Base-by-base conservation (phyloP, 140 eudicot genomes). In the Senecio squalidus region DNA sequence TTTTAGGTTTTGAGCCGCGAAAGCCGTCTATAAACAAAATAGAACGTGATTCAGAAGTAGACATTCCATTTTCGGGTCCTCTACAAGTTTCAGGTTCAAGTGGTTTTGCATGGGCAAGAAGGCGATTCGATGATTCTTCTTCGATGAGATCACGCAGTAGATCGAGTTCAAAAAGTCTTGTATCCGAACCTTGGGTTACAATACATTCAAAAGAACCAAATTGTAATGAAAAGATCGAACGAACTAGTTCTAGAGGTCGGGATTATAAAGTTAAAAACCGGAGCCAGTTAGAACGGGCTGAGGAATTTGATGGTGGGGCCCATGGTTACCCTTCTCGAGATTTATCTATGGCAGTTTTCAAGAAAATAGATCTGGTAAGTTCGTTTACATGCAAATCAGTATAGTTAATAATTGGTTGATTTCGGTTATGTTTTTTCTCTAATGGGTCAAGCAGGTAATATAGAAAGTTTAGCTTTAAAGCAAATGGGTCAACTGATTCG, bases 31-130 rank as follows among this genome's bases (percentile, higher is more conserved):
- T 15, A 48, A 69, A 27, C 55, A 15, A 31, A 31, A 67, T 33
- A 28, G 45, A 78, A 72, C 66, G 58, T 41, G 92, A 81, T 64
- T 87, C 94, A 49, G 95, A 77, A 26, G 95, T 80, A n/a, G 98
- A 92, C 31, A 74, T 81, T 47, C 74, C 81, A 5, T 84, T 63
- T 71, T 76, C 92, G 1, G 92, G 96, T 6, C 98, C 96, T 4
- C 44, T 84, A 44, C 89, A 87, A 79, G 92, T 92, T 46, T 64
- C 96, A 33, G 86, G 94, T 9, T 92, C 98, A 50, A 87, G 96
- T 71, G 98, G 96, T 13, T 92, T 92, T 66, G 98, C 94, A 18
- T 92, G 98, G 98, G 96, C 94, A 13, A 81, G 74, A 62, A 78
- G 80, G 63, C 83, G 89, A 67, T 50, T 74, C 3, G 87, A 81